Conservation (phyloP, 257 asterid species). For the Solanum virginianum region DNA sequence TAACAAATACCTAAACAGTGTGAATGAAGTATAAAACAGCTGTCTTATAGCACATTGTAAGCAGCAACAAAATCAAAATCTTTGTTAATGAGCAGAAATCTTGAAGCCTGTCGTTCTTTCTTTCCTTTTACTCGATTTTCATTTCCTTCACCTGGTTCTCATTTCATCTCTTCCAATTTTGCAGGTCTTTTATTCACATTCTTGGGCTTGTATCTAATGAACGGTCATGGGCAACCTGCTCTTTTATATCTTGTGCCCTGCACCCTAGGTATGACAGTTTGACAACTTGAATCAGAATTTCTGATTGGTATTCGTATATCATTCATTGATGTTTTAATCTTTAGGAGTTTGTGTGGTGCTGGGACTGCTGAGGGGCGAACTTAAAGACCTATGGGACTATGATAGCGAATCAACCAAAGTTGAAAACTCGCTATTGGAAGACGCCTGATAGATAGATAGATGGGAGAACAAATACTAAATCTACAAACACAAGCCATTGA, state of each 20-base stretch:
- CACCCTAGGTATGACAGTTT: slow-evolving; percentile 28
- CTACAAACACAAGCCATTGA: background rate
- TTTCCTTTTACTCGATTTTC: background rate
- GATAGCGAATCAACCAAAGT: slow-evolving; percentile 3
- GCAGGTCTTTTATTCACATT: slow-evolving; percentile 37
- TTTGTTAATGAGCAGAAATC: background rate
- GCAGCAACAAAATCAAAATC: background rate
- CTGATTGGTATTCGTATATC: background rate
- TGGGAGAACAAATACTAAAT: background rate
- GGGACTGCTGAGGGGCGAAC: slow-evolving; percentile 33
- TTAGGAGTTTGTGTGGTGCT: slow-evolving; percentile 25
- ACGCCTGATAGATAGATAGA: background rate
- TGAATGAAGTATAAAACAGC: background rate
- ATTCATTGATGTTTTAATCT: background rate
- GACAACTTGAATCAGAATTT: background rate
- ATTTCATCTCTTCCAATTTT: background rate
- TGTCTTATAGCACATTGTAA: background rate
- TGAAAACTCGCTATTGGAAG: background rate
- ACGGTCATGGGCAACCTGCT: slow-evolving; percentile 54
- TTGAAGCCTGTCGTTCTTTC: background rate
- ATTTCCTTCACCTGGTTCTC: background rate
- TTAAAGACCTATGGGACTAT: slow-evolving; percentile 27
- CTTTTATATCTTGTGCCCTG: slow-evolving; percentile 62
- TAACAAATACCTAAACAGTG: background rate
- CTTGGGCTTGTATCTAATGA: slow-evolving; percentile 40